Evolutionary conservation across 768 basidiomycete species (phyloP), one percentile per base, ranked within the genome.

Genomic region (Rhodosporidiobolus sp.): DNA sequence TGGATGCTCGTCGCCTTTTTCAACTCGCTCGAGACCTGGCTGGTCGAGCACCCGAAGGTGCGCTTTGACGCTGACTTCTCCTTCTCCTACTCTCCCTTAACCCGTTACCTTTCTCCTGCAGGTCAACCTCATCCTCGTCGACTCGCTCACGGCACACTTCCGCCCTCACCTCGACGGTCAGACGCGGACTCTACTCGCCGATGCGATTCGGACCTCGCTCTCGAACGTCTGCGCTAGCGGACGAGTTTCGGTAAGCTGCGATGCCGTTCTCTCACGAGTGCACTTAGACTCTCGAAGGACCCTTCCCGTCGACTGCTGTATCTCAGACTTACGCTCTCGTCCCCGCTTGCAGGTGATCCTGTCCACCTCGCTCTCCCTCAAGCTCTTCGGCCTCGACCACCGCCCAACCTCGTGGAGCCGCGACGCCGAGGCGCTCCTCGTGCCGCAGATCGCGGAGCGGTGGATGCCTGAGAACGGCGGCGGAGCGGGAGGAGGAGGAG

Each of bases 341-440:
- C 7, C 45, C 9, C n/a, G 0, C 28, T 26, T 8, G 30, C 63
- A 74, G 73, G 56, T 70, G 34, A 59, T 74, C 55, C 0, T 67
- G 14, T 63, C 73, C 7, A 67, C 64, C 12, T 49, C 66, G 20
- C 53, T 70, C 32, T 50, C 73, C 43, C 48, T 67, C 55, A 74
- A 74, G 46, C 64, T 70, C 14, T 69, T 63, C 56, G 65, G 65
- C 1, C 65, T 50, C 16, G 67, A 69, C 53, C 54, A 68, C 49
- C 57, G 63, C 10, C 72, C 67, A 12, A 34, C 59, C 4, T 32
- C 12, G 2, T 73, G 67, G 67, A 61, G 63, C 14, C 19, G 59
- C 35, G 72, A 73, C 49, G 72, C 72, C 35, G 67, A 73, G 35
- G 72, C 67, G 35, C 67, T 73, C 22, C 63, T 73, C 53, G 63